phyloP scores from a whole-genome alignment of 805 yeast species.

The Wickerhamomyces sydowiorum region DNA sequence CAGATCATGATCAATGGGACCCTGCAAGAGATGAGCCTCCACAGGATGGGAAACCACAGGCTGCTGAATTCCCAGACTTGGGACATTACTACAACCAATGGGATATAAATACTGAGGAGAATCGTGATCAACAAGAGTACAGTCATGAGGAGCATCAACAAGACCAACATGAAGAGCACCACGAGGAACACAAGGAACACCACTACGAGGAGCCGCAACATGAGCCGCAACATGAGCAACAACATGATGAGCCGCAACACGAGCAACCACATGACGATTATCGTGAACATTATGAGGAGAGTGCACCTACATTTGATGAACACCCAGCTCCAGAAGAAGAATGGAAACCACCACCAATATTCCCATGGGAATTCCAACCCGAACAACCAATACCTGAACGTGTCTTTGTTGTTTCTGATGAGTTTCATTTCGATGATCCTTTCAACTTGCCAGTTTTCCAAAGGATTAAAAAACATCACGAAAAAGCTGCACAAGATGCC shows the following conservation, averaged over 20 bases:
- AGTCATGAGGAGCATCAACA: neutral
- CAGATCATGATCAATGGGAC: slow-evolving; percentile 31
- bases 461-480: slow-evolving; percentile 12
- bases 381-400: slow-evolving; percentile 12
- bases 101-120: slow-evolving; percentile 5
- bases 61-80: slow-evolving; percentile 18
- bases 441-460: slow-evolving; percentile 15
- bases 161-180: neutral
- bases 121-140: neutral
- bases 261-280: neutral
- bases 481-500: slow-evolving; percentile 1
- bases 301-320: slow-evolving; percentile 1
- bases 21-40: slow-evolving; percentile 41
- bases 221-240: neutral
- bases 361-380: slow-evolving; percentile 26
- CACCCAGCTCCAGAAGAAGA: slow-evolving; percentile 2
- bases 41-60: slow-evolving; percentile 22
- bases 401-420: slow-evolving; percentile 12
- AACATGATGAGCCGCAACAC: neutral
- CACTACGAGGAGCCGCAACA: neutral
- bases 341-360: slow-evolving; percentile 19
- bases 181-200: neutral
- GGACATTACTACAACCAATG: slow-evolving; percentile 12
- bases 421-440: slow-evolving; percentile 6
- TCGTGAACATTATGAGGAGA: neutral